Percentiles rank a stretch among this genome's conserved stretches.
Conservation (phyloP, 2,329 filamentous ascomycete genomes). For the Curvularia lunata region DNA sequence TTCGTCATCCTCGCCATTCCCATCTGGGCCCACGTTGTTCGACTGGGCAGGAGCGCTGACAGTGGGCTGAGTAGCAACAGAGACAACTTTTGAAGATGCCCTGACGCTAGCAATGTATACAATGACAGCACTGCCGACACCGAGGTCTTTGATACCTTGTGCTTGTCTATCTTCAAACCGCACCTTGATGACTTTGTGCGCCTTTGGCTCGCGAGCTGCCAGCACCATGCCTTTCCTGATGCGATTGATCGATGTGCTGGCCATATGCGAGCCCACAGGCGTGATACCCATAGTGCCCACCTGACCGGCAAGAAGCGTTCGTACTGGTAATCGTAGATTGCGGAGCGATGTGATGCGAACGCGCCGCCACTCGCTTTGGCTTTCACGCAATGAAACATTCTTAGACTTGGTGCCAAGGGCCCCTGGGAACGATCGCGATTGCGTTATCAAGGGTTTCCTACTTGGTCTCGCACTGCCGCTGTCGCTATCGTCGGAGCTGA, state of each 20-base stretch:
- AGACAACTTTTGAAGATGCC: conserved; percentile 76
- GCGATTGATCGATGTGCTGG: conserved; percentile 43
- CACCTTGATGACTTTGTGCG: conserved; percentile 61
- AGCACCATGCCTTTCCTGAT: conserved; percentile 84
- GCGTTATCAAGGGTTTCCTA: conserved; percentile 42
- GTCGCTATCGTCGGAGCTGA: conserved; percentile 46
- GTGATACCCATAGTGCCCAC: conserved; percentile 87
- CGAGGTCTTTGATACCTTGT: conserved; percentile 66
- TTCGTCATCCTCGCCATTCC: conserved; percentile 32
- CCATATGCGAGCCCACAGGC: conserved; percentile 41
- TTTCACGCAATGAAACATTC: conserved; percentile 20
- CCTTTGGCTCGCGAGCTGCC: conserved; percentile 64
- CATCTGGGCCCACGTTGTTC: conserved; percentile 15
- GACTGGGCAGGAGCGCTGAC: not conserved
- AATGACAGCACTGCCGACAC: conserved; percentile 73
- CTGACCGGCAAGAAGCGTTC: conserved; percentile 76
- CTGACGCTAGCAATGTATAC: conserved; percentile 88
- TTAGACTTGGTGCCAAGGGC: conserved; percentile 46
- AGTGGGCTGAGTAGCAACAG: conserved; percentile 42
- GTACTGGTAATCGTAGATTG: conserved; percentile 84
- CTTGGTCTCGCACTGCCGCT: conserved; percentile 38
- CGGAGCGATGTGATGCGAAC: conserved; percentile 85
- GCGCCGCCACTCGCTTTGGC: conserved; percentile 70
- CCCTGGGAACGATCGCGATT: conserved; percentile 57
- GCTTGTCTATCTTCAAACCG: conserved; percentile 64